These are phyloP conservation scores for Trametopsis cervina DNA, from an alignment of 768 basidiomycete species.

Conservation along the genomic window DNA sequence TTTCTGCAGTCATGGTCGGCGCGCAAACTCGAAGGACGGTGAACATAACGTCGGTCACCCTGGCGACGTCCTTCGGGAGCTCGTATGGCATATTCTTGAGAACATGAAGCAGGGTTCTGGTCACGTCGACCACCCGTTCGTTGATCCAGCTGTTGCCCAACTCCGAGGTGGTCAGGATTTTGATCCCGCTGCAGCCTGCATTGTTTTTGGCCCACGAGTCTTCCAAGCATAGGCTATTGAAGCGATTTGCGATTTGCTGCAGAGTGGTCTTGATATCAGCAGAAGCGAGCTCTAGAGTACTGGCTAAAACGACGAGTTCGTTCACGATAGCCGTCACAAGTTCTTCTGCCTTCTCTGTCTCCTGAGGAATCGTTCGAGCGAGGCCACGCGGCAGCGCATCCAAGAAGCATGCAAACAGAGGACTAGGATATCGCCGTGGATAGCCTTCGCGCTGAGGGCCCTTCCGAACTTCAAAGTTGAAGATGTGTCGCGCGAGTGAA, in stretches of 20 bases:
- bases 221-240: constrained; percentile 83
- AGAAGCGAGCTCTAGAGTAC: constrained; percentile 36
- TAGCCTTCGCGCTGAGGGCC: constrained; percentile 46
- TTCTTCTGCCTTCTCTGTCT: constrained; percentile 51
- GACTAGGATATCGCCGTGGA: constrained; percentile 46
- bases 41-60: constrained; percentile 71
- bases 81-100: constrained; percentile 93
- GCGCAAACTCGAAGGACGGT: constrained; percentile 58
- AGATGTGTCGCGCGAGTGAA: constrained; percentile 62
- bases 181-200: constrained; percentile 84
- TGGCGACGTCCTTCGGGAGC: constrained; percentile 72
- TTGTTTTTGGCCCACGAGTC: constrained; percentile 86
- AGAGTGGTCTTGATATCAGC: constrained; percentile 62
- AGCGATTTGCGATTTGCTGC: constrained; percentile 76
- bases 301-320: constrained; percentile 55
- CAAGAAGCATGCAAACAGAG: constrained; percentile 63
- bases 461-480: constrained; percentile 67
- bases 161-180: constrained; percentile 65
- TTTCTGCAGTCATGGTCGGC: constrained; percentile 32
- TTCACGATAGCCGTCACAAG: constrained; percentile 58
- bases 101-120: constrained; percentile 84
- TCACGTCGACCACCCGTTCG: constrained; percentile 84
- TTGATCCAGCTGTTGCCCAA: constrained; percentile 74
- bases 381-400: constrained; percentile 76
- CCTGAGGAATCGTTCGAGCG: constrained; percentile 54